Conservation (phyloP, 257 asterid genomes). For the Solanum rostratum region DNA sequence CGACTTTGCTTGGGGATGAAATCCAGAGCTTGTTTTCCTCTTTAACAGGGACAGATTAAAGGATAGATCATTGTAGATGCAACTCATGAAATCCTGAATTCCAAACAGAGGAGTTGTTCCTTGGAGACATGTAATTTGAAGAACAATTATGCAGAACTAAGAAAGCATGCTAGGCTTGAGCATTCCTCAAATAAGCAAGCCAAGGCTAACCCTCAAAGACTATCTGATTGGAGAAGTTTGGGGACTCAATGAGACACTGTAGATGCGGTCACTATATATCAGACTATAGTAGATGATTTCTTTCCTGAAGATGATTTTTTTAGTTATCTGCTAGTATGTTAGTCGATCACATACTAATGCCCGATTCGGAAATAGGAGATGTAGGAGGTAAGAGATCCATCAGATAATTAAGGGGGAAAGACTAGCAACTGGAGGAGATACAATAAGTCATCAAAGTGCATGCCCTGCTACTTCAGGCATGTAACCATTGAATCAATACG, state of each 20-base stretch:
- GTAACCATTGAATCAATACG: neutral
- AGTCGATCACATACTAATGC: neutral
- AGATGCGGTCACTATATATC: constrained; percentile 42
- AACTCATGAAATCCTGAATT: constrained; percentile 46
- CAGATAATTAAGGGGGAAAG: neutral
- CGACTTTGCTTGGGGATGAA: neutral
- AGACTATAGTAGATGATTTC: constrained; percentile 22
- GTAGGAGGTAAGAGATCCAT: neutral
- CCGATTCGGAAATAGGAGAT: neutral
- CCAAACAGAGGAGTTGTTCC: constrained; percentile 50
- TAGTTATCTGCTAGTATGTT: constrained; percentile 12
- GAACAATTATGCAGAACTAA: constrained; percentile 46
- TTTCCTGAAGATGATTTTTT: constrained; percentile 4
- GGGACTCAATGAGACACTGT: constrained; percentile 40
- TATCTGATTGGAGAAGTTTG: constrained; percentile 40
- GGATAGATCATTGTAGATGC: constrained; percentile 32
- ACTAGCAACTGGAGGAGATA: neutral
- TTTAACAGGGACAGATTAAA: constrained; percentile 50
- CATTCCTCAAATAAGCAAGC: constrained; percentile 55
- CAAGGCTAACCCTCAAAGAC: constrained; percentile 34
- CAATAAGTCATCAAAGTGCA: neutral
- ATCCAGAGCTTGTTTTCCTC: constrained; percentile 42
- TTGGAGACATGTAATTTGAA: constrained; percentile 46
- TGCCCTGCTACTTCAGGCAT: neutral
- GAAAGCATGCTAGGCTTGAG: constrained; percentile 64